Base-by-base conservation (phyloP, 208 protist species). In the Leishmania amazonensis region DNA sequence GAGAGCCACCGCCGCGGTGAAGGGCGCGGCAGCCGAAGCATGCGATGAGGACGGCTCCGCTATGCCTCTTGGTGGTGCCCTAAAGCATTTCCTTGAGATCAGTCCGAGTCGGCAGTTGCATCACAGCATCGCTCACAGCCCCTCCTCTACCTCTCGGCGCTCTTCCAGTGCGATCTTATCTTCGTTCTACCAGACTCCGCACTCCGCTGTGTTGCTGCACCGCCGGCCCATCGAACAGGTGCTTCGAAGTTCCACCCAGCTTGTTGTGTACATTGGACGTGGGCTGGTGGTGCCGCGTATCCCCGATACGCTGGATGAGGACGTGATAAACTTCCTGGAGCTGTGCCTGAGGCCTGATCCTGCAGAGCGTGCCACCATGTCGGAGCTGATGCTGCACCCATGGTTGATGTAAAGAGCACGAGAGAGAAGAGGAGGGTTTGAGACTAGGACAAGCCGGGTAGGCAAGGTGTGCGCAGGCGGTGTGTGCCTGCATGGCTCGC, bases 341-440 rank as follows among this genome's bases (percentile, higher is more conserved):
- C 54, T 77, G 58, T 94, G 91, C 71, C 28, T 94, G 3, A 73
- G 86, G 51, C 81, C 72, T 7, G 85, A 94, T 51, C 89, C 88
- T 7, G 75, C 31, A 42, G 51, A 85, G 78, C 86, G 91, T 24
- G 79, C 91, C 53, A 88, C 87, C 1, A 77, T 83, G 17, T 75
- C 81, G 7, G 81, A 92, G 64, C 85, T 94, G 19, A 53, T 92
- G 58, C 75, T 80, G 11, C 89, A 93, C 78, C 85, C 83, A 21
- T 94, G 88, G 88, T 58, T 94, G 47, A 77, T 93, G 53, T 91
- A 91, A 53, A 40, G 5, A 31, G 76, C 15, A 76, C 35, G 35
- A 42, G 7, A 15, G 5, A 13, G 49, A 21, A 42, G 5, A n/a
- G 73, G 5, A 19, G 73, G n/a, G 19, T 9, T 9, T n/a, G 45